Evolutionary conservation across 495 filamentous ascomycete species (phyloP).

Genomic region (Chaetomium fimeti): DNA sequence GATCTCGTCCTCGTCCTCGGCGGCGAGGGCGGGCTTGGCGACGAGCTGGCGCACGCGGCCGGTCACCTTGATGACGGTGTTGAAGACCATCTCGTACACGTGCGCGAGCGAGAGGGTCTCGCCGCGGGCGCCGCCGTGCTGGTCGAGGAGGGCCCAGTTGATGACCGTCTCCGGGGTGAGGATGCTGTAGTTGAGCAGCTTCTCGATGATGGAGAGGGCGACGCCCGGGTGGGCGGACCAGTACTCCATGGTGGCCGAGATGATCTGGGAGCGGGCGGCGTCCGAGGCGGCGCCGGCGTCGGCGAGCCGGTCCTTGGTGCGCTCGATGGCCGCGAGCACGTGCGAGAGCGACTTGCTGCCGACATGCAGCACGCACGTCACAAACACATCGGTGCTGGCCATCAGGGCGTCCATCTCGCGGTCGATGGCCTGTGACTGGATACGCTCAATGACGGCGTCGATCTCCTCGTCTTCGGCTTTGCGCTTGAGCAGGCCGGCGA

Average conservation of each 20-base stretch:
- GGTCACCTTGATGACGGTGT: slow-evolving; percentile 89
- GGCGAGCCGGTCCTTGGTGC: slow-evolving; percentile 87
- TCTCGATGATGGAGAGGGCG: slow-evolving; percentile 91
- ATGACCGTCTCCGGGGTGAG: slow-evolving; percentile 78
- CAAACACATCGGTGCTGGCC: slow-evolving; percentile 84
- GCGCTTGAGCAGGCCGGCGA: slow-evolving; percentile 73
- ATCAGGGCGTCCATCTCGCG: slow-evolving; percentile 72
- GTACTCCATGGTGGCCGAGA: slow-evolving; percentile 84
- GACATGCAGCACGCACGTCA: slow-evolving; percentile 87
- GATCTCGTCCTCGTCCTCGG: slow-evolving; percentile 63
- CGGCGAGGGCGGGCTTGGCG: slow-evolving; percentile 39
- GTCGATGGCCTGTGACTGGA: slow-evolving; percentile 70
- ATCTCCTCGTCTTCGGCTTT: slow-evolving; percentile 83
- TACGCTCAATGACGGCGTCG: slow-evolving; percentile 68
- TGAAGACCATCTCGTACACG: slow-evolving; percentile 83
- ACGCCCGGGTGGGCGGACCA: slow-evolving; percentile 92
- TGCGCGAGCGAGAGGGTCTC: slow-evolving; percentile 67
- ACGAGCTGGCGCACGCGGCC: slow-evolving; percentile 83
- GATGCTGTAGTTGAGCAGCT: slow-evolving; percentile 96
- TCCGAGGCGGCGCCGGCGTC: slow-evolving; percentile 71
- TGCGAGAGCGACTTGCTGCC: slow-evolving; percentile 95
- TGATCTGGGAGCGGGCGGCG: slow-evolving; percentile 78
- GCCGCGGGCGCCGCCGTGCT: slow-evolving; percentile 51
- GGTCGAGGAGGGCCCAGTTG: slow-evolving; percentile 77
- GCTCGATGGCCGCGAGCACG: slow-evolving; percentile 91